These are phyloP conservation scores for Salix brachista DNA, from an alignment of 345 rosid genomes.

Conservation along the genomic window DNA sequence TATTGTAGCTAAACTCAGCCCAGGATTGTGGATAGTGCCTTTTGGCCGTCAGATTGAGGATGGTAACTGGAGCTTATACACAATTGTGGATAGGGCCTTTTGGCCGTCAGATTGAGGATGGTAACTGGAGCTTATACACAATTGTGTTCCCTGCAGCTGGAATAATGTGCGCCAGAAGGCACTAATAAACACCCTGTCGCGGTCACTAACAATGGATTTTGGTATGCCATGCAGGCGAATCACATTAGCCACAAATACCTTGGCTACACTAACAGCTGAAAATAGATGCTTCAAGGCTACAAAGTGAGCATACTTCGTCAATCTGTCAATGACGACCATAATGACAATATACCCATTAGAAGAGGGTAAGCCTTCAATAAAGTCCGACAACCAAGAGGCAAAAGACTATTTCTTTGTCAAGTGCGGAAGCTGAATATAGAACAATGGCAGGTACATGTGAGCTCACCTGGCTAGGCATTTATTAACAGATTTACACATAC, in stretches of 20 bases:
- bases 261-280: not conserved
- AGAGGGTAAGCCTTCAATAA: not conserved
- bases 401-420: too few relatives aligned
- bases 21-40: not conserved
- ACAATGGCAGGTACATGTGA: too few relatives aligned
- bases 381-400: not conserved
- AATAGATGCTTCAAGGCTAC: not conserved
- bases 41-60: not conserved
- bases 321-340: not conserved
- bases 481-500: too few relatives aligned
- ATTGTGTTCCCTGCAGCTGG: not conserved
- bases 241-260: not conserved
- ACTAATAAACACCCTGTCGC: not conserved
- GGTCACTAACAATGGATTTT: not conserved
- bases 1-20: not conserved
- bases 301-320: not conserved
- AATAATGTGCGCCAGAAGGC: not conserved
- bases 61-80: not conserved
- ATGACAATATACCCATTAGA: not conserved
- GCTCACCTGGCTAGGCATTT: too few relatives aligned
- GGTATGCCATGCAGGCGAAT: not conserved
- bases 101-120: not conserved
- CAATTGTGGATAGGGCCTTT: not conserved
- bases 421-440: too few relatives aligned
- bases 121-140: not conserved